phyloP scores from a whole-genome alignment of 2,329 filamentous ascomycete genomes.

The Dothistroma pini region DNA sequence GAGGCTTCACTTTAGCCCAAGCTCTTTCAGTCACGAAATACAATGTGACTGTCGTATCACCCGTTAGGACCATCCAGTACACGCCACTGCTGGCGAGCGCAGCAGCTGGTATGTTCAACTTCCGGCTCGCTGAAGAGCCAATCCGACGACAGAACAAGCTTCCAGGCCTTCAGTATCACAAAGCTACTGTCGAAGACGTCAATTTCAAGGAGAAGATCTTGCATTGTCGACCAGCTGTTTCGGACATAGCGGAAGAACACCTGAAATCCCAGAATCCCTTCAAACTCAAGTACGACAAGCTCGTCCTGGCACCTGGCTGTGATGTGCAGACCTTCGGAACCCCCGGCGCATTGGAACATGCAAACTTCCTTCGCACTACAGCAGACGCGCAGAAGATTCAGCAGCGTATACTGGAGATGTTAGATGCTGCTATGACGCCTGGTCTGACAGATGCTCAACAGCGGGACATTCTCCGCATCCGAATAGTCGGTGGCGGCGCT shows the following conservation, averaged over 20 bases:
- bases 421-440: slow-evolving; percentile 38
- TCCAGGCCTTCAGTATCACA: slow-evolving; percentile 31
- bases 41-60: slow-evolving; percentile 42
- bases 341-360: slow-evolving; percentile 39
- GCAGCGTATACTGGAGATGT: slow-evolving; percentile 36
- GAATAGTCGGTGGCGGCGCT: slow-evolving; percentile 43
- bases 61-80: slow-evolving; percentile 42
- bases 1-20: slow-evolving; percentile 39
- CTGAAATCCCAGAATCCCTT: slow-evolving; percentile 34
- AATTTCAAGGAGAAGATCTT: slow-evolving; percentile 37
- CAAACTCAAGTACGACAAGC: slow-evolving; percentile 41
- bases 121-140: slow-evolving; percentile 43
- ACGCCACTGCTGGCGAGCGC: slow-evolving; percentile 46
- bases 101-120: slow-evolving; percentile 44
- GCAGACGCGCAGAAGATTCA: slow-evolving; percentile 37
- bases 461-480: slow-evolving; percentile 37
- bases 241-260: slow-evolving; percentile 30
- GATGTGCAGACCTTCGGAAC: slow-evolving; percentile 41
- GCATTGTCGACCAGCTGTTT: slow-evolving; percentile 35
- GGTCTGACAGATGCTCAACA: slow-evolving; percentile 29
- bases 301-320: slow-evolving; percentile 44
- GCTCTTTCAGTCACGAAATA: slow-evolving; percentile 36
- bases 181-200: slow-evolving; percentile 40
- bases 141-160: slow-evolving; percentile 36
- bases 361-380: slow-evolving; percentile 39